A percentile compares a stretch with the other conserved stretches of the same genome.
Evolutionary conservation across 306 rosid species (phyloP).

Genomic region (Hylodesmum podocarpum): DNA sequence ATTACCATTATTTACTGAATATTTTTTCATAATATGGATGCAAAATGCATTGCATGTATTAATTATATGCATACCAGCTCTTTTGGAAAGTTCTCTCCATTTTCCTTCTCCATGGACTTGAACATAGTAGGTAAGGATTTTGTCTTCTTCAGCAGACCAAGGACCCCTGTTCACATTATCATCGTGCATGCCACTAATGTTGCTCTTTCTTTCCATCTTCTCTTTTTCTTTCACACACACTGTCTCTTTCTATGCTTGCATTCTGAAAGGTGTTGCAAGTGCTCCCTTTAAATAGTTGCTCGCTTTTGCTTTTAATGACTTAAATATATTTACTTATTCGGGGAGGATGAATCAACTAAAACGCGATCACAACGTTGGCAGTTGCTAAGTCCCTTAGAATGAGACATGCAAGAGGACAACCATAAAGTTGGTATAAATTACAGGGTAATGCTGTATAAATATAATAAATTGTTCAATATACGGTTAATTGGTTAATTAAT

Average conservation of each 20-base stretch:
- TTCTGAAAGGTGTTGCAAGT: neutral
- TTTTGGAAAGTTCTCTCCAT: constrained; percentile 13
- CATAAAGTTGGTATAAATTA: too few species aligned
- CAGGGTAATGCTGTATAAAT: too few species aligned
- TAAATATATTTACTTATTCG: neutral
- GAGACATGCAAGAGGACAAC: neutral
- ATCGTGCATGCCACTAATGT: neutral
- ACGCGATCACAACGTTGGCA: neutral
- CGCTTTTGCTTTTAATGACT: neutral
- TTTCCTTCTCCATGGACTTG: constrained; percentile 9
- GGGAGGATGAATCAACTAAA: neutral
- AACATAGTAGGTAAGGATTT: neutral
- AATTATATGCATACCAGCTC: neutral
- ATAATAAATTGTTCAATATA: too few species aligned
- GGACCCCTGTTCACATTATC: neutral
- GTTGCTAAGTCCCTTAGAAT: neutral
- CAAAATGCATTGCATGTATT: neutral
- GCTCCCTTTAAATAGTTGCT: constrained; percentile 16
- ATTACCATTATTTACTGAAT: too few species aligned
- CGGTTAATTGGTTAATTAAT: too few species aligned
- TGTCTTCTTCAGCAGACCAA: constrained; percentile 30
- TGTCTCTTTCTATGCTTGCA: neutral
- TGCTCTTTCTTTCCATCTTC: constrained; percentile 3
- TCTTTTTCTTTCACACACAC: neutral
- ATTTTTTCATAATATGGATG: too few species aligned